Evolutionary conservation across 1,139 yeast species (phyloP).

Genomic region (Magnusiomyces magnusii): DNA sequence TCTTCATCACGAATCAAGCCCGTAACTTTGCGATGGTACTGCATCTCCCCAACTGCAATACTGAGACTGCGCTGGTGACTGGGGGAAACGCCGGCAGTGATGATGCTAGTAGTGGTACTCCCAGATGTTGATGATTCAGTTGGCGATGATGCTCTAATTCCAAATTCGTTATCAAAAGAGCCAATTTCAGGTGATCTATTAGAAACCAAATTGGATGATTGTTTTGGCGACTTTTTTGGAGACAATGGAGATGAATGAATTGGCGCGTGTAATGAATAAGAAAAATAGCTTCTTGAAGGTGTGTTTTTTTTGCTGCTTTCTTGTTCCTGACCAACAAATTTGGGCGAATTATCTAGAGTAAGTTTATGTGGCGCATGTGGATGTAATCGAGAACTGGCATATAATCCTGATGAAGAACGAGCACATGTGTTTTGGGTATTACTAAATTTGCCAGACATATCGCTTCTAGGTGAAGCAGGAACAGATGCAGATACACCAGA

Average conservation of each 20-base stretch:
- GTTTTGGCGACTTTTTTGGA: not conserved
- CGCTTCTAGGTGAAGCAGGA: not conserved
- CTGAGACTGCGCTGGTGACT: not conserved
- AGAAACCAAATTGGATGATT: too few relatives aligned
- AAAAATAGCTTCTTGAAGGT: not conserved
- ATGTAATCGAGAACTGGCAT: not conserved
- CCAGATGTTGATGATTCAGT: not conserved
- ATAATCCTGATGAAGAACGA: not conserved
- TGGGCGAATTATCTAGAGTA: not conserved
- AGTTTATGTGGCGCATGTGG: not conserved
- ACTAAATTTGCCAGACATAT: not conserved
- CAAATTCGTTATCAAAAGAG: not conserved
- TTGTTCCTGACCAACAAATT: not conserved
- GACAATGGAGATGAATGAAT: not conserved
- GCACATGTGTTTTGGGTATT: not conserved
- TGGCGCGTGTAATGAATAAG: not conserved
- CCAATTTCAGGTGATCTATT: too few relatives aligned
- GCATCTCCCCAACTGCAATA: constrained; percentile 3
- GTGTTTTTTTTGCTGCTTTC: not conserved
- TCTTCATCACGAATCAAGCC: not conserved
- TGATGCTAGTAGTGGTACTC: too few relatives aligned
- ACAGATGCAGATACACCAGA: not conserved
- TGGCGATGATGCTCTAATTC: not conserved
- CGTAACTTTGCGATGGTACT: constrained; percentile 4
- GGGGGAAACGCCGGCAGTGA: too few relatives aligned